phyloP scores from a whole-genome alignment of 805 yeast species.

The Cyberlindnera amylophila region DNA sequence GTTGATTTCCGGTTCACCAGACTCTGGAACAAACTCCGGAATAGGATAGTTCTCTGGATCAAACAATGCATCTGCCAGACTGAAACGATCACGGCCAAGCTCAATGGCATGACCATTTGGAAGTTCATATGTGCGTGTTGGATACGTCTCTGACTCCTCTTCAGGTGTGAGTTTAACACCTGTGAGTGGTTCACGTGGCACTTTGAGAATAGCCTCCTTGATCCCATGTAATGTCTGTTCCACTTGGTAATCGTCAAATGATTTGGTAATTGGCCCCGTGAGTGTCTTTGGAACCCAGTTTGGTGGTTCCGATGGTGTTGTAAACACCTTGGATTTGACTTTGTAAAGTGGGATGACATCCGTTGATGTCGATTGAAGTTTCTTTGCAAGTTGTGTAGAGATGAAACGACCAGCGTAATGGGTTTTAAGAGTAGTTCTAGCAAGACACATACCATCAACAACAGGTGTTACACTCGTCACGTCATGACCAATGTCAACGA shows the following conservation, averaged over 20 bases:
- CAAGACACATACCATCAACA: constrained; percentile 73
- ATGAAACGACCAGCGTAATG: constrained; percentile 70
- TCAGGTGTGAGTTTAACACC: constrained; percentile 10
- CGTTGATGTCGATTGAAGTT: constrained; percentile 33
- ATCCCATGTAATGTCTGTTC: constrained; percentile 61
- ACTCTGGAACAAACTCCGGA: constrained; percentile 36
- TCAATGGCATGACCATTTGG: constrained; percentile 71
- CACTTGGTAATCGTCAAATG: constrained; percentile 55
- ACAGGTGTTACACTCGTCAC: constrained; percentile 74
- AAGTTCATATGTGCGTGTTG: constrained; percentile 57
- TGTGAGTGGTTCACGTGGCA: constrained; percentile 39
- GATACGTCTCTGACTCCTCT: constrained; percentile 26
- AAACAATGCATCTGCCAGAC: constrained; percentile 71
- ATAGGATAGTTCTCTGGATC: constrained; percentile 48
- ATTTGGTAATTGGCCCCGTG: constrained; percentile 25
- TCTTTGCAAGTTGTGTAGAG: constrained; percentile 46
- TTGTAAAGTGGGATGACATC: constrained; percentile 44
- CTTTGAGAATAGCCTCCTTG: constrained; percentile 66
- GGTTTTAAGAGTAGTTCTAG: constrained; percentile 67
- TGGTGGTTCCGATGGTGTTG: constrained; percentile 32
- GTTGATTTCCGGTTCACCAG: constrained; percentile 47
- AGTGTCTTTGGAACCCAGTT: constrained; percentile 24
- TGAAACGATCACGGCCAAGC: constrained; percentile 56
- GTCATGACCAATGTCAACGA: constrained; percentile 84
- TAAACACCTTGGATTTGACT: constrained; percentile 42